Evolutionary conservation across 805 yeast species (phyloP).

Genomic region (Kuraishia capsulata): DNA sequence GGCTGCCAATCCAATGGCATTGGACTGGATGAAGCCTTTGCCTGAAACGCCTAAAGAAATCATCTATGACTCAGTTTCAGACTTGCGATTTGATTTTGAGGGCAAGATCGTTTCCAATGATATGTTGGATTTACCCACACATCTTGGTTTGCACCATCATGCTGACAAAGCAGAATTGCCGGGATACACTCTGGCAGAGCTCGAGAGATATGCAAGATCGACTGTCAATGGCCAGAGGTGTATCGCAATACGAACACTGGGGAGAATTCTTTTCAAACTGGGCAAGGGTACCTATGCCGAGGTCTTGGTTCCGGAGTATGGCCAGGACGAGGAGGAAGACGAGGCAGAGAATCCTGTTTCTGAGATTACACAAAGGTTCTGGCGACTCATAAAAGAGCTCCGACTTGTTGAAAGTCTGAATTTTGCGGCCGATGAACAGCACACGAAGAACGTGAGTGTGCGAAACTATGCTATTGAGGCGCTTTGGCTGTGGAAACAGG

Average conservation of each 20-base stretch:
- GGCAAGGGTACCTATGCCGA: conserved; percentile 45
- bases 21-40: conserved; percentile 83
- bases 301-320: conserved; percentile 18
- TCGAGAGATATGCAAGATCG: conserved; percentile 72
- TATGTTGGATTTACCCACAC: conserved; percentile 34
- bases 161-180: conserved; percentile 82
- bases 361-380: conserved; percentile 31
- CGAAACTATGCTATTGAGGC: conserved; percentile 83
- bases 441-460: conserved; percentile 61
- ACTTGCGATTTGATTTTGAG: conserved; percentile 79
- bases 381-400: conserved; percentile 62
- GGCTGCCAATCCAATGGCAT: conserved; percentile 69
- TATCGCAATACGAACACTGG: conserved; percentile 77
- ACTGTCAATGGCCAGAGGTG: conserved; percentile 79
- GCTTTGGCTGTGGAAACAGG: conserved; percentile 76
- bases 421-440: conserved; percentile 58
- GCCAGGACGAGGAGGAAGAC: conserved; percentile 27
- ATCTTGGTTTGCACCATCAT: conserved; percentile 83
- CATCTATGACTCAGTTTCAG: conserved; percentile 47
- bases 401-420: conserved; percentile 57
- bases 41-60: conserved; percentile 29
- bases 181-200: conserved; percentile 83
- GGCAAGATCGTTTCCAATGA: conserved; percentile 60
- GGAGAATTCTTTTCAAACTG: conserved; percentile 76
- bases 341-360: conserved; percentile 9